These are phyloP conservation scores for Sordariomycetes sp. DNA, from an alignment of 2,329 filamentous ascomycete genomes.

Conservation along the genomic window DNA sequence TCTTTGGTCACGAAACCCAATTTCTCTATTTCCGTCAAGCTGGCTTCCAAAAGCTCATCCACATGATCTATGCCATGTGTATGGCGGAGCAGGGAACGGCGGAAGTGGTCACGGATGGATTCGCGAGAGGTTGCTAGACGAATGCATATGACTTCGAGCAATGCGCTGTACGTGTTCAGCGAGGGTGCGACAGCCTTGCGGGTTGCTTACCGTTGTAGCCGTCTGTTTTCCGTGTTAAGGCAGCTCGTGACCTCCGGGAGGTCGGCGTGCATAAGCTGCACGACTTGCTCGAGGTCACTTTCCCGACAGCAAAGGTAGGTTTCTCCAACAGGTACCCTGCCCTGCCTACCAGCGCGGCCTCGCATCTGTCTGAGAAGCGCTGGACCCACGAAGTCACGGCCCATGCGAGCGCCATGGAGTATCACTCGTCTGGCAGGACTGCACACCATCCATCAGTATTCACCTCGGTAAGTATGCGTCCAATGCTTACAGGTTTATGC, in stretches of 20 bases:
- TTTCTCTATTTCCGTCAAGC: slow-evolving; percentile 46
- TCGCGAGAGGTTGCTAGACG: slow-evolving; percentile 56
- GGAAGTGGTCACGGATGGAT: slow-evolving; percentile 59
- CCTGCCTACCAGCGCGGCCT: slow-evolving; percentile 67
- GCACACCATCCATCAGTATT: background rate
- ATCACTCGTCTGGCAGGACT: slow-evolving; percentile 63
- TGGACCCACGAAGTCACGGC: slow-evolving; percentile 65
- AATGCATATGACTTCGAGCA: slow-evolving; percentile 63
- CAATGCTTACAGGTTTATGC: slow-evolving; percentile 55
- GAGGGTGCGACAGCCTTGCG: too few species aligned
- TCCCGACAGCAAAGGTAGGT: slow-evolving; percentile 68
- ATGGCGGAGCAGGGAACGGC: slow-evolving; percentile 56
- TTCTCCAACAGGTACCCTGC: slow-evolving; percentile 69
- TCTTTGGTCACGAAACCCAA: slow-evolving; percentile 46
- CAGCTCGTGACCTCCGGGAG: slow-evolving; percentile 63
- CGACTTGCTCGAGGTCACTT: slow-evolving; percentile 58
- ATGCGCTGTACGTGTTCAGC: slow-evolving; percentile 41
- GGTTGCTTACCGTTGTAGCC: slow-evolving; percentile 57
- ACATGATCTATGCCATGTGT: slow-evolving; percentile 42
- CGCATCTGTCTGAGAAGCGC: slow-evolving; percentile 77
- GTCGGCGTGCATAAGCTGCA: slow-evolving; percentile 63
- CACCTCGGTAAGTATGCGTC: background rate
- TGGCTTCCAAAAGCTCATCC: slow-evolving; percentile 43
- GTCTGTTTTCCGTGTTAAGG: slow-evolving; percentile 55
- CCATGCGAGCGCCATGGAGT: slow-evolving; percentile 67